Conservation (phyloP, 257 asterid species). For the Linaria vulgaris region DNA sequence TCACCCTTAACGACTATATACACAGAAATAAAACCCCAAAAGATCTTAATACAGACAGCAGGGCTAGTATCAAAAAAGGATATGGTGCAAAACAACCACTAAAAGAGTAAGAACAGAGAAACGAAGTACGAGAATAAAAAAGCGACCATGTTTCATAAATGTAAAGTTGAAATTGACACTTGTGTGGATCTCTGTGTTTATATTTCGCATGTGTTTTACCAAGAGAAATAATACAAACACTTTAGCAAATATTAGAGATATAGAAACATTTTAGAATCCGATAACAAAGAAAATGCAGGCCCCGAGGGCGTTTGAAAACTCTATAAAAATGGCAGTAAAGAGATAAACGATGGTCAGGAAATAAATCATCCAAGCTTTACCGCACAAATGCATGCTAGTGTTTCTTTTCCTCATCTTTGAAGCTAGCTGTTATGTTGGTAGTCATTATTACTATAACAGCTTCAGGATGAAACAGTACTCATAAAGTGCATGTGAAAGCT, state of each 20-base stretch:
- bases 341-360: too few species aligned
- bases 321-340: too few species aligned
- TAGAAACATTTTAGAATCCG: not conserved
- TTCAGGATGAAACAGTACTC: not conserved
- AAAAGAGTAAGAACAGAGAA: slow-evolving; percentile 14
- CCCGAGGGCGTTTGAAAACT: not conserved
- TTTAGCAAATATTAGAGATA: not conserved
- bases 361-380: too few species aligned
- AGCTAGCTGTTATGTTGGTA: not conserved
- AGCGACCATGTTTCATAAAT: not conserved
- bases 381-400: not conserved
- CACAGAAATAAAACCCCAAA: slow-evolving; percentile 7
- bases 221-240: not conserved
- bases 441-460: slow-evolving; percentile 2
- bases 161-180: not conserved
- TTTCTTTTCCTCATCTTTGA: not conserved
- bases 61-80: slow-evolving; percentile 10
- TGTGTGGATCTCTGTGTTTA: not conserved
- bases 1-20: slow-evolving; percentile 81
- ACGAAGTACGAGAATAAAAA: slow-evolving; percentile 4
- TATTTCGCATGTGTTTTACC: not conserved
- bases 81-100: slow-evolving; percentile 18
- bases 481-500: not conserved
- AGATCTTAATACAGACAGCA: slow-evolving; percentile 13
- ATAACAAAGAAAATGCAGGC: not conserved